These are phyloP conservation scores for Mitragyna speciosa DNA, from an alignment of 257 asterid genomes.

Conservation along the genomic window DNA sequence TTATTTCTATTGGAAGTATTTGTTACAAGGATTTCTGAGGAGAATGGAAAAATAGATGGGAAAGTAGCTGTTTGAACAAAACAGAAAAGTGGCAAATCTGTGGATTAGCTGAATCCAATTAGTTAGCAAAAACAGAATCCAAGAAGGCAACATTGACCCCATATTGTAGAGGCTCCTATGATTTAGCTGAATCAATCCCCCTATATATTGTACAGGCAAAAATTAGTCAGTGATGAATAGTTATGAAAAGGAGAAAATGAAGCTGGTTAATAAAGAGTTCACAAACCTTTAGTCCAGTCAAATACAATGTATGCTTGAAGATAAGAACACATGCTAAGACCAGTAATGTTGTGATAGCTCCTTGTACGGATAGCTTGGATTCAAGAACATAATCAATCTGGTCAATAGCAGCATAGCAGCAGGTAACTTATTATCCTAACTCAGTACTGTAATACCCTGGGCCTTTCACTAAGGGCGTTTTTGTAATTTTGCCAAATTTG, in stretches of 20 bases:
- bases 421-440: conserved; percentile 91
- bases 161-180: conserved; percentile 70
- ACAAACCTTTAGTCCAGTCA: conserved; percentile 65
- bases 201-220: conserved; percentile 26
- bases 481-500: no score
- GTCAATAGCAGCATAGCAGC: conserved; percentile 79
- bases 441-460: no score
- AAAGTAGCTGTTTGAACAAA: conserved; percentile 4
- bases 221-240: neutral
- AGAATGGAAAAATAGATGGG: neutral
- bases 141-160: conserved; percentile 82
- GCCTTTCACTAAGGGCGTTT: no score
- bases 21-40: neutral
- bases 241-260: neutral
- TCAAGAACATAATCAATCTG: conserved; percentile 59
- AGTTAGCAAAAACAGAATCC: conserved; percentile 80
- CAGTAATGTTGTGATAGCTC: conserved; percentile 68
- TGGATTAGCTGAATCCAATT: conserved; percentile 59
- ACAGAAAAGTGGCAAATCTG: conserved; percentile 76
- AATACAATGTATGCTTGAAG: conserved; percentile 56
- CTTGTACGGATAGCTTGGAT: conserved; percentile 90
- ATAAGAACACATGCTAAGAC: conserved; percentile 83
- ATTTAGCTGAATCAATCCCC: conserved; percentile 68
- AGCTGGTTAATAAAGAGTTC: neutral
- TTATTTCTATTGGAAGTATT: neutral